phyloP scores from a whole-genome alignment of 1,284 basidiomycete genomes.

The Pulchroboletus neoregius region DNA sequence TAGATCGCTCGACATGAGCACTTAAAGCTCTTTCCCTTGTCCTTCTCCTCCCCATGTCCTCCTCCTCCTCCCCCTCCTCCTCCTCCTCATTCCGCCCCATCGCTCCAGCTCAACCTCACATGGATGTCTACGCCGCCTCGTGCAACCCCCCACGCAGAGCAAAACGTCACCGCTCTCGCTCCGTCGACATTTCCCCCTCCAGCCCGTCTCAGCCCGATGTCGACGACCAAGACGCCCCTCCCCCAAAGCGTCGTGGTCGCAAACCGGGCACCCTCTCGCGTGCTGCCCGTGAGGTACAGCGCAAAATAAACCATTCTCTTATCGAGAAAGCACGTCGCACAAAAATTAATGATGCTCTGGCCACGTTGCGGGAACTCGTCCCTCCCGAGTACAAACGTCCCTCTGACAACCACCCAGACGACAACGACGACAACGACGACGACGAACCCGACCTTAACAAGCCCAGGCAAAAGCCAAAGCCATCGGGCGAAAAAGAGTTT shows the following conservation, averaged over 20 bases:
- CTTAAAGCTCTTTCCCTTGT: not conserved
- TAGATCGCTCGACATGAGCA: not conserved
- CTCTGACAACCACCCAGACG: constrained; percentile 17
- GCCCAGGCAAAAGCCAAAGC: constrained; percentile 36
- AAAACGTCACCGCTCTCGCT: constrained; percentile 40
- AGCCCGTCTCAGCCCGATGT: constrained; percentile 22
- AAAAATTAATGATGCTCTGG: constrained; percentile 78
- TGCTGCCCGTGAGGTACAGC: constrained; percentile 68
- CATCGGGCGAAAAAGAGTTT: constrained; percentile 66
- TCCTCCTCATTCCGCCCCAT: constrained; percentile 24
- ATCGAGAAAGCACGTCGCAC: constrained; percentile 80
- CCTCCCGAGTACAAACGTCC: constrained; percentile 46
- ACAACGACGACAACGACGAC: constrained; percentile 31
- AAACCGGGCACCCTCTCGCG: constrained; percentile 67
- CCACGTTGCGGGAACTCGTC: constrained; percentile 61
- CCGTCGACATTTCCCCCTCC: not conserved
- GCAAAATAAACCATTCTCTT: constrained; percentile 78
- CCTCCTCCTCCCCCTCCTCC: too few species aligned
- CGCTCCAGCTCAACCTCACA: too few species aligned
- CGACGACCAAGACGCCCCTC: constrained; percentile 18
- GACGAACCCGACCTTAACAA: constrained; percentile 28
- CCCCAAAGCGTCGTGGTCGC: constrained; percentile 55
- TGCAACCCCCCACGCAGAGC: constrained; percentile 57
- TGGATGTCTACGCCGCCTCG: constrained; percentile 46
- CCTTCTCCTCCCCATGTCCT: not conserved